phyloP scores from a whole-genome alignment of 2,329 filamentous ascomycete genomes.

The Ophiocordyceps camponoti-leonardi region DNA sequence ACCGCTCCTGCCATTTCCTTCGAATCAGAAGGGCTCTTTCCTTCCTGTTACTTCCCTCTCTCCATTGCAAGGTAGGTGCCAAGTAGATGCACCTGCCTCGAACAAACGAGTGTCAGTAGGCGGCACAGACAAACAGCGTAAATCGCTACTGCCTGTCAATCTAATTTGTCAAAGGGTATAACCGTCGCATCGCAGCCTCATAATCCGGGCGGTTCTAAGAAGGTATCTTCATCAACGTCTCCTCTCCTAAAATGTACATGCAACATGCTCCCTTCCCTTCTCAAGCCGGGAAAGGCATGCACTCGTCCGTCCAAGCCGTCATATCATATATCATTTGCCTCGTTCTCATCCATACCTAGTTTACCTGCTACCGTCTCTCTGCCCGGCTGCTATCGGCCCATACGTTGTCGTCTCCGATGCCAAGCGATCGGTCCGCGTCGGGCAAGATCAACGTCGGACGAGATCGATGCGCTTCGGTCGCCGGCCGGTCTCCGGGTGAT shows the following conservation, averaged over 20 bases:
- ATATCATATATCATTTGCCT: neutral
- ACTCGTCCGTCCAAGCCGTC: neutral
- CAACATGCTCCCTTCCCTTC: neutral
- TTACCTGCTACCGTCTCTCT: neutral
- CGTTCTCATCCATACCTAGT: neutral
- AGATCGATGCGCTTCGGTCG: constrained; percentile 9
- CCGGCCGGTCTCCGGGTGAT: constrained; percentile 9
- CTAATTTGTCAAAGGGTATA: too few species aligned
- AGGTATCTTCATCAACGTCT: too few species aligned
- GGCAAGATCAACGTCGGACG: constrained; percentile 13
- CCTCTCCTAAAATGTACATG: too few species aligned
- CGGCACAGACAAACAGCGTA: neutral
- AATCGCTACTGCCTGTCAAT: neutral
- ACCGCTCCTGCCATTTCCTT: neutral
- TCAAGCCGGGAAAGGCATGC: too few species aligned
- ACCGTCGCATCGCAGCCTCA: too few species aligned
- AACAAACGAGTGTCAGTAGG: neutral
- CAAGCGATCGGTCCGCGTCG: constrained; percentile 17
- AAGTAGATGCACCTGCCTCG: too few species aligned
- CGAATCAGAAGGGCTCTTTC: too few species aligned
- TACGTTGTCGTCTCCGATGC: constrained; percentile 22
- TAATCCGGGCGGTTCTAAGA: too few species aligned
- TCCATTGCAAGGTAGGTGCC: too few species aligned
- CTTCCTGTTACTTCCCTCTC: too few species aligned
- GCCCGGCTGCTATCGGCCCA: constrained; percentile 12